Evolutionary conservation across 1,139 yeast species (phyloP).

Genomic region (Blastobotrys malaysiensis): DNA sequence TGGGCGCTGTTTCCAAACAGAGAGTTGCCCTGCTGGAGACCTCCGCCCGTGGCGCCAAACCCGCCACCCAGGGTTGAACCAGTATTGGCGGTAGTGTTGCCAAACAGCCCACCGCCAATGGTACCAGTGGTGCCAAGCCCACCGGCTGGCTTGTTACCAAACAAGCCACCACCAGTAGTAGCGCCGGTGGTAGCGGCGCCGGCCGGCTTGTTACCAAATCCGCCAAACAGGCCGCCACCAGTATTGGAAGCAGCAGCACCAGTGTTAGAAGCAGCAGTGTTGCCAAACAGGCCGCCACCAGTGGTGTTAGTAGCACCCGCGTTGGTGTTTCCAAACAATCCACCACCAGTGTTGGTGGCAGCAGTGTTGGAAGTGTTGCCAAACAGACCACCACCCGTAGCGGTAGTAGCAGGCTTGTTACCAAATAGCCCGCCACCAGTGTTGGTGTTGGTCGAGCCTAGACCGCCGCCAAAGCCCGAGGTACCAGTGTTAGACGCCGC

Average conservation of each 20-base stretch:
- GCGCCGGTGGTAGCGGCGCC: neutral
- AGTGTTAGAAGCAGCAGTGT: slow-evolving; percentile 20
- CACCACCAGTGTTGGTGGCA: slow-evolving; percentile 26
- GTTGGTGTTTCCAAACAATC: slow-evolving; percentile 33
- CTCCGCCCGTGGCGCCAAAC: neutral
- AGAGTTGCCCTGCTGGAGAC: neutral
- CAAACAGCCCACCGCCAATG: slow-evolving; percentile 19
- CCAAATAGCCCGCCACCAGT: slow-evolving; percentile 33
- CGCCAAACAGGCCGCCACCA: neutral
- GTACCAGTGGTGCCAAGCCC: neutral
- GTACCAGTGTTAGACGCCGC: slow-evolving; percentile 18
- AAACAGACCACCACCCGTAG: slow-evolving; percentile 9
- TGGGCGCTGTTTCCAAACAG: slow-evolving; percentile 13
- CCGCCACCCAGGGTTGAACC: neutral
- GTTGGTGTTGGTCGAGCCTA: slow-evolving; percentile 1
- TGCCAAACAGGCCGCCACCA: slow-evolving; percentile 34
- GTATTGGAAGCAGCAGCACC: slow-evolving; percentile 17
- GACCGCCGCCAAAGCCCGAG: neutral
- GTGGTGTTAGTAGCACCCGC: slow-evolving; percentile 18
- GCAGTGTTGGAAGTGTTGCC: slow-evolving; percentile 22
- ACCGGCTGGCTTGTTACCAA: slow-evolving; percentile 22
- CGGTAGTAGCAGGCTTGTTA: slow-evolving; percentile 9
- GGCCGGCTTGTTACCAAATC: neutral
- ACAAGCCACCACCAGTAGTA: slow-evolving; percentile 28
- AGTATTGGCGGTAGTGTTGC: too few relatives aligned